These are phyloP conservation scores for Leucaena leucocephala DNA, from an alignment of 306 rosid species.

Conservation along the genomic window DNA sequence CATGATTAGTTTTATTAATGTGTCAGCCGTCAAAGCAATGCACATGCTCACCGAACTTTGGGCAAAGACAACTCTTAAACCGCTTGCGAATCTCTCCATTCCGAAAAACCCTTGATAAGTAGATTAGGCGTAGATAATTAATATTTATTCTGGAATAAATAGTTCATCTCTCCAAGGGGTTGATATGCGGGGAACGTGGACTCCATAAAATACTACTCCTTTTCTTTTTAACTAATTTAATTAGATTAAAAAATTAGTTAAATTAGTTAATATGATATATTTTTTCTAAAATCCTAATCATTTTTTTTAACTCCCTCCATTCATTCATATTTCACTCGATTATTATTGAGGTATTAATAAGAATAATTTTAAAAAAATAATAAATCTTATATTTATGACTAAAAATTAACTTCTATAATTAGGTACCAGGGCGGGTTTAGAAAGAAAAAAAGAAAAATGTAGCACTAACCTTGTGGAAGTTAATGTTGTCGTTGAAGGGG, in stretches of 20 bases:
- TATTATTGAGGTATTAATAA: no score
- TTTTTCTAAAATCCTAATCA: no score
- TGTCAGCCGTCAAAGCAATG: not conserved
- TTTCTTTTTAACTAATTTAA: no score
- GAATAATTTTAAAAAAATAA: no score
- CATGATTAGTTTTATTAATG: not conserved
- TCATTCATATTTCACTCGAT: no score
- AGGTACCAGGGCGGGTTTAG: not conserved
- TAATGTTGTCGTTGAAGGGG: constrained; percentile 78
- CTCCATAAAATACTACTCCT: not conserved
- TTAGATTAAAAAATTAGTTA: no score
- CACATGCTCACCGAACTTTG: not conserved
- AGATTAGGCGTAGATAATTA: not conserved
- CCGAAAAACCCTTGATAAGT: not conserved
- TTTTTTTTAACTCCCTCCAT: no score
- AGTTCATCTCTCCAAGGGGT: not conserved
- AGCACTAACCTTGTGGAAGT: constrained; percentile 73
- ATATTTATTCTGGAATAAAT: not conserved
- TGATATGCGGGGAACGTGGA: not conserved
- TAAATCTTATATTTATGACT: no score
- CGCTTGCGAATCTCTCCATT: not conserved
- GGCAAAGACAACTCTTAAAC: not conserved
- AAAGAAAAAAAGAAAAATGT: not conserved
- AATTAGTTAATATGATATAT: no score
- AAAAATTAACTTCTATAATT: no score